Evolutionary conservation across 164 flowering plant genomes (phyloP).

Genomic region (Annona cherimola): DNA sequence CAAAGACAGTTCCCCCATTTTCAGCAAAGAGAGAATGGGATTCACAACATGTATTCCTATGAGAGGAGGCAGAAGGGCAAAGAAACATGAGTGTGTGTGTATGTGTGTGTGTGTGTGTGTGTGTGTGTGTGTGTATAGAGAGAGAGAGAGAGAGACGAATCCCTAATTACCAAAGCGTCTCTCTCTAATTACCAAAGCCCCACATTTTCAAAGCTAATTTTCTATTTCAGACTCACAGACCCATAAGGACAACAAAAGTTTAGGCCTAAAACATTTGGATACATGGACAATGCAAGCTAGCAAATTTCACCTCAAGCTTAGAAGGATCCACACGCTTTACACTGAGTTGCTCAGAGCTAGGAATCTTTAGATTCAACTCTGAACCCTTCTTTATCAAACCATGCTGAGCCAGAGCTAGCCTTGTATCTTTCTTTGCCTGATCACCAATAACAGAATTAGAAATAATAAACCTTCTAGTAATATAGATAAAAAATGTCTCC

Average conservation of each 20-base stretch:
- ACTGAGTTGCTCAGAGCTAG: constrained; percentile 64
- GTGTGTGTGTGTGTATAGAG: too few species aligned
- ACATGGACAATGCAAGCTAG: background rate
- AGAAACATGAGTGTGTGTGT: background rate
- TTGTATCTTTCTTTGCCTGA: constrained; percentile 71
- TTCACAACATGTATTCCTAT: background rate
- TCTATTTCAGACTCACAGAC: background rate
- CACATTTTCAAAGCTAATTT: background rate
- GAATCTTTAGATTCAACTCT: constrained; percentile 46
- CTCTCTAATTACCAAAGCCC: background rate
- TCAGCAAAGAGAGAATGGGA: background rate
- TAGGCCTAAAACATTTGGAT: background rate
- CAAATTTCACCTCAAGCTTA: constrained; percentile 58
- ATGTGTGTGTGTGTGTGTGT: too few species aligned
- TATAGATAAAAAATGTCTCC: too few species aligned
- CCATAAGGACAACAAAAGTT: background rate
- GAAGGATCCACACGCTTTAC: constrained; percentile 65
- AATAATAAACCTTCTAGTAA: background rate
- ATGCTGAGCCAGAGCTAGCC: constrained; percentile 49
- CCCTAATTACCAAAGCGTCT: background rate
- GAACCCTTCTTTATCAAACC: constrained; percentile 46
- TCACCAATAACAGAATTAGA: background rate
- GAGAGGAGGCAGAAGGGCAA: too few species aligned
- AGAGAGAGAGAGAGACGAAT: background rate
- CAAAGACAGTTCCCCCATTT: too few species aligned